A percentile compares a stretch with the other conserved stretches of the same genome.
Evolutionary conservation across 2,329 filamentous ascomycete genomes (phyloP).

Genomic region (Sclerotinia sclerotiorum): DNA sequence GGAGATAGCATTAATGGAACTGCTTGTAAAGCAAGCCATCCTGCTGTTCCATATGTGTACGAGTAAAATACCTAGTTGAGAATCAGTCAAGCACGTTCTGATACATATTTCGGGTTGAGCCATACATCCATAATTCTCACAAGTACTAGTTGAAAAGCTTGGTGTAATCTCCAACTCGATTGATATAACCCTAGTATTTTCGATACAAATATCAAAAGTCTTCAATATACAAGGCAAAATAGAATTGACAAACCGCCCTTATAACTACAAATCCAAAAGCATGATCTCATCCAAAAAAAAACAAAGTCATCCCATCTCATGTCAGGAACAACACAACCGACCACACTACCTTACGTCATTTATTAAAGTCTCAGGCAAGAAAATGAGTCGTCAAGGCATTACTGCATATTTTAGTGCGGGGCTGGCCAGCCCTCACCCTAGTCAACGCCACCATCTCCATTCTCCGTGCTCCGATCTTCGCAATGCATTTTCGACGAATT

Average conservation of each 20-base stretch:
- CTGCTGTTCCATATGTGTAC: conserved; percentile 53
- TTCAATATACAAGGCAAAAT: neutral
- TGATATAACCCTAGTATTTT: neutral
- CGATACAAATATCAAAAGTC: neutral
- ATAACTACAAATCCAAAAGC: neutral
- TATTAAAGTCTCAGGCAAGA: neutral
- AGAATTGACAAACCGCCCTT: neutral
- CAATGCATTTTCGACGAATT: conserved; percentile 20
- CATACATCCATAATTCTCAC: conserved; percentile 18
- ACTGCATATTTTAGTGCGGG: conserved; percentile 12
- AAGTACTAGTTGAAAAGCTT: neutral
- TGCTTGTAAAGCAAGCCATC: conserved; percentile 50
- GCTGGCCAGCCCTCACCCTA: neutral
- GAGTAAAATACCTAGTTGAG: conserved; percentile 50
- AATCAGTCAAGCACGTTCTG: neutral
- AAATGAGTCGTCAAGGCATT: neutral
- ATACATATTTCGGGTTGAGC: neutral
- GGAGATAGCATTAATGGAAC: conserved; percentile 56
- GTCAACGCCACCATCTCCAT: conserved; percentile 5
- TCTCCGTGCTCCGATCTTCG: conserved; percentile 20
- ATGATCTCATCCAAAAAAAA: neutral
- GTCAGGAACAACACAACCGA: neutral
- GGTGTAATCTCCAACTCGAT: neutral
- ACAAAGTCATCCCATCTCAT: neutral
- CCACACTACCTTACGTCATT: neutral